Evolutionary conservation across 148 eudicot genomes (phyloP), one percentile per base, ranked within the genome.

Genomic region (Rhododendron molle): DNA sequence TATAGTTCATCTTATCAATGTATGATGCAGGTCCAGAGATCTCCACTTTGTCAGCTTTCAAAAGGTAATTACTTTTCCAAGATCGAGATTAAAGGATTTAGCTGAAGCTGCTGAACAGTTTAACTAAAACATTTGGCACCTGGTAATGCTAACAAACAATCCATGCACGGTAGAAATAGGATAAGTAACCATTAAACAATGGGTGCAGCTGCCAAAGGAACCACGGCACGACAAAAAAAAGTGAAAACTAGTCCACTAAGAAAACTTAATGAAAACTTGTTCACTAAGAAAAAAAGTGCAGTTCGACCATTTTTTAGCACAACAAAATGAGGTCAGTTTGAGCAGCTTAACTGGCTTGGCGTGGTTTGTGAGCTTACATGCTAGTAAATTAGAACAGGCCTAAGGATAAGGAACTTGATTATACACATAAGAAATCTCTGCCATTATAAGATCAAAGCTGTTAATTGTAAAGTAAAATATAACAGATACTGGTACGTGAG

Each of bases 101-200:
- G 7, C 5, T 76, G 79, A 6, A 76, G 56, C 56, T 50, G 14
- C 56, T 50, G 44, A 50, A 50, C 15, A 50, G 56, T 50, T 15
- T 50, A 76, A 36, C 6, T 3, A 36, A 36, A 76, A 76, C 47
- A 76, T 76, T 76, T 76, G 47, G 47, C 46, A 76, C 43, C 46
- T 76, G 79, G 47, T 76, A 36, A 76, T 38, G 79, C 46, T 38
- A 76, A 76, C 76, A 72, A 72, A 72, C 76, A 72, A 72, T 72
- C 15, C 13, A 36, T 72, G 20, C 76, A 32, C 15, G 5, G 21
- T 14, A 72, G 38, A 12, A 3, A 4, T 32, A 32, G 40, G 16
- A 72, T 30, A 72, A 72, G 56, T 15, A 69, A 69, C 28, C 38
- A 13, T 30, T 72, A 12, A 72, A 12, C 40, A 8, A 72, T 30